Conservation (phyloP, 352 stramenopile genomes). For the Phytophthora pluvialis region DNA sequence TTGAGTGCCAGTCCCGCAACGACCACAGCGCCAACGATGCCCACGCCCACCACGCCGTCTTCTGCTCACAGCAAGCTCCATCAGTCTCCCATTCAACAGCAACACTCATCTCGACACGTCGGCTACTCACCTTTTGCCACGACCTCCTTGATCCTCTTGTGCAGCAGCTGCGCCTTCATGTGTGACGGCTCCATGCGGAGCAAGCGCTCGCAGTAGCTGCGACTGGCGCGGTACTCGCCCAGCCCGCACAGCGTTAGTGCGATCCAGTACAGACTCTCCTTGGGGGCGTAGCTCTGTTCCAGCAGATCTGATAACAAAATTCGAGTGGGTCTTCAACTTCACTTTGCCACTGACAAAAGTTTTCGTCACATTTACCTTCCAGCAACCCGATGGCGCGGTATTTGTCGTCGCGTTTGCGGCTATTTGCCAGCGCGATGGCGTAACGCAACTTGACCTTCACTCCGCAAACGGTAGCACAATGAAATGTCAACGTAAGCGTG, state of each 20-base stretch:
- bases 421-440: slow-evolving; percentile 76
- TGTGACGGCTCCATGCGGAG: slow-evolving; percentile 79
- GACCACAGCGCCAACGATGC: slow-evolving; percentile 73
- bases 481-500: slow-evolving; percentile 15
- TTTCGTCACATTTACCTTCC: slow-evolving; percentile 48
- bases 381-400: slow-evolving; percentile 70
- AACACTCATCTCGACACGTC: neutral
- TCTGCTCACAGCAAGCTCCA: slow-evolving; percentile 22
- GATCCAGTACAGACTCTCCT: slow-evolving; percentile 85
- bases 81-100: slow-evolving; percentile 3
- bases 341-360: neutral
- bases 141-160: slow-evolving; percentile 80
- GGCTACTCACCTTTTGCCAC: slow-evolving; percentile 49
- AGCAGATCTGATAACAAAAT: slow-evolving; percentile 59
- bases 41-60: slow-evolving; percentile 73
- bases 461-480: slow-evolving; percentile 6
- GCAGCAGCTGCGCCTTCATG: slow-evolving; percentile 72
- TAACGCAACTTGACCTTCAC: slow-evolving; percentile 78
- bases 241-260: slow-evolving; percentile 71
- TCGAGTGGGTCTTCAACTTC: slow-evolving; percentile 7
- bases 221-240: slow-evolving; percentile 73
- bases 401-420: slow-evolving; percentile 83
- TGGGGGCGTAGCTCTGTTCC: slow-evolving; percentile 49
- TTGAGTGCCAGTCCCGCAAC: slow-evolving; percentile 76
- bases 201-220: slow-evolving; percentile 73